Conservation (phyloP, 495 filamentous ascomycete genomes). For the Penicillium canescens region DNA sequence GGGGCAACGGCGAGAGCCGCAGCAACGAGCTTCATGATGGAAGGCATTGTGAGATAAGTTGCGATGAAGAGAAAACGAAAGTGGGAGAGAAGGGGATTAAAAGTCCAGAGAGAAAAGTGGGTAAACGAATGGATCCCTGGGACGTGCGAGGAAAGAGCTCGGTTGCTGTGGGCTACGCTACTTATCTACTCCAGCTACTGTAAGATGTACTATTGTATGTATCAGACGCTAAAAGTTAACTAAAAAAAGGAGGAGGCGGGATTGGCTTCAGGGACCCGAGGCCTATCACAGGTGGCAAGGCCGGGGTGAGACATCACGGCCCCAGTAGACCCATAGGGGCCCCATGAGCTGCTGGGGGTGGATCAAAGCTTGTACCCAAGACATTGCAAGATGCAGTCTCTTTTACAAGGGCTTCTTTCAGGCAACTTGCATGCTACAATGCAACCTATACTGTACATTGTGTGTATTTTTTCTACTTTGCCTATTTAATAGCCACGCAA, state of each 20-base stretch:
- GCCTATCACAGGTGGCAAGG: not conserved
- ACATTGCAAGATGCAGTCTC: no score
- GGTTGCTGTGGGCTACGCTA: not conserved
- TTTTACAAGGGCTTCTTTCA: no score
- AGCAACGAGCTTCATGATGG: conserved; percentile 33
- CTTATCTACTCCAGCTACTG: not conserved
- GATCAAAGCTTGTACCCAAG: not conserved
- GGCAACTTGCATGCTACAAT: no score
- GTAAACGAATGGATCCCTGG: not conserved
- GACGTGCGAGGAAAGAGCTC: conserved; percentile 1
- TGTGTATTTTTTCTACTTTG: no score
- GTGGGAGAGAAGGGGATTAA: not conserved
- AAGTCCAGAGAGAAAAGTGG: not conserved
- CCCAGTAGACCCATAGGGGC: not conserved
- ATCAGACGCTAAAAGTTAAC: not conserved
- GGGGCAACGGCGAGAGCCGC: conserved; percentile 40
- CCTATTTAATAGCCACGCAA: no score
- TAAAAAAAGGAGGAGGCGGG: conserved; percentile 12
- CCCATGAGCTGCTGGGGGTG: not conserved
- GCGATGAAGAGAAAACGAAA: not conserved
- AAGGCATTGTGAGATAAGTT: conserved; percentile 26
- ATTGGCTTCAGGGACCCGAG: not conserved
- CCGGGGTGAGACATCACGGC: not conserved
- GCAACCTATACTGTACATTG: no score
- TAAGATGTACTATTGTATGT: not conserved